Conservation (phyloP, 208 protist species). For the Acanthamoeba culbertsoni region DNA sequence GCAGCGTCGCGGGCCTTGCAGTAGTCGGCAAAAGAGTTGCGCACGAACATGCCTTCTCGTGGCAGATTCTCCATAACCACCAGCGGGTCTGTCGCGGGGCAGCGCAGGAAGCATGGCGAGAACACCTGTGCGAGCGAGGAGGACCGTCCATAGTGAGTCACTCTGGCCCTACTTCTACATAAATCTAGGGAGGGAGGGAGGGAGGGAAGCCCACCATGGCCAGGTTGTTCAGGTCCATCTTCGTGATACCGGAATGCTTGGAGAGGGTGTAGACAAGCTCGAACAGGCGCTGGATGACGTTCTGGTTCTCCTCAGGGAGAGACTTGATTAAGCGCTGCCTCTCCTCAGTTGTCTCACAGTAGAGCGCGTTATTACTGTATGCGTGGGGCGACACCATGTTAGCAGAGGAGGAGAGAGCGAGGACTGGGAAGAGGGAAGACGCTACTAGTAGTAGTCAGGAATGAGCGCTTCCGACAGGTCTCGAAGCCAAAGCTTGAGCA, state of each 20-base stretch:
- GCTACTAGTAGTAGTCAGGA: conserved; percentile 28
- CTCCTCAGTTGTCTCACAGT: background rate
- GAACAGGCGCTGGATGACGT: conserved; percentile 32
- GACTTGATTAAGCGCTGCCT: background rate
- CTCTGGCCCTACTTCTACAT: background rate
- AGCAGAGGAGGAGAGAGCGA: background rate
- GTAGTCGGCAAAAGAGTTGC: conserved; percentile 31
- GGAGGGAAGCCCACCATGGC: background rate
- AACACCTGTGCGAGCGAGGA: background rate
- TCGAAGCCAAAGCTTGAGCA: conserved; percentile 36
- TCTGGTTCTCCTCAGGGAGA: conserved; percentile 27
- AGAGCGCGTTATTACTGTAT: conserved; percentile 5
- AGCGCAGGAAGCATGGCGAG: conserved; percentile 53
- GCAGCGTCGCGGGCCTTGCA: conserved; percentile 17
- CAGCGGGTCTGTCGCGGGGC: conserved; percentile 26
- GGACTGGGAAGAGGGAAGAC: background rate
- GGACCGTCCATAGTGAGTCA: no score
- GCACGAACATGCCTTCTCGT: conserved; percentile 33
- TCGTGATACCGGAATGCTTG: background rate
- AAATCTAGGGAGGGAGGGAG: background rate
- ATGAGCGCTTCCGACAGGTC: conserved; percentile 34
- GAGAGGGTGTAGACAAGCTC: conserved; percentile 3
- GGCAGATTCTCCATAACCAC: conserved; percentile 55
- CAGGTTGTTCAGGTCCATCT: conserved; percentile 51
- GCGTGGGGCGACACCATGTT: background rate